phyloP scores from a whole-genome alignment of 2,329 filamentous ascomycete genomes.

The Penicillium sp. region DNA sequence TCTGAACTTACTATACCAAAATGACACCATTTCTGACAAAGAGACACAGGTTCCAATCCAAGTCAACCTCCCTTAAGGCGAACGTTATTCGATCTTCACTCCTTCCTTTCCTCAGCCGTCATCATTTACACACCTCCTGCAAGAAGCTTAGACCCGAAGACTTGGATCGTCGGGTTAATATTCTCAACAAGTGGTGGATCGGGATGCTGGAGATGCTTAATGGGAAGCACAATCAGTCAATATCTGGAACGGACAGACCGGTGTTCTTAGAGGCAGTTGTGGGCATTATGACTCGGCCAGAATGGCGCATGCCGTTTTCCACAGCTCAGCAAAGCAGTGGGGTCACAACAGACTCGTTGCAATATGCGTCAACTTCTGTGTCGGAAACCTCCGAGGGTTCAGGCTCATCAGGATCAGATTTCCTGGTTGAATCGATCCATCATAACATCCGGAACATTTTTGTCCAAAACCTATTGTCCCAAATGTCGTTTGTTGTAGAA shows the following conservation, averaged over 20 bases:
- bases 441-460: constrained; percentile 90
- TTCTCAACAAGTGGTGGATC: constrained; percentile 90
- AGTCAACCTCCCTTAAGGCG: constrained; percentile 72
- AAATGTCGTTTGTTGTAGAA: constrained; percentile 84
- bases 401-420: constrained; percentile 59
- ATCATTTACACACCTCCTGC: constrained; percentile 68
- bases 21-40: constrained; percentile 9
- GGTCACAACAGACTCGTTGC: constrained; percentile 26
- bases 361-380: constrained; percentile 45
- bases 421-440: constrained; percentile 72
- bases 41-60: constrained; percentile 64
- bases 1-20: not conserved
- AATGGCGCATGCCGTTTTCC: constrained; percentile 75
- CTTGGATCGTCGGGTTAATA: constrained; percentile 73
- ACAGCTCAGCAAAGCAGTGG: constrained; percentile 54
- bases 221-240: constrained; percentile 70
- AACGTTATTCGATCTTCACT: constrained; percentile 71
- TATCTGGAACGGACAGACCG: constrained; percentile 81
- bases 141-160: constrained; percentile 71
- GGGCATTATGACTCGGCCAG: constrained; percentile 81
- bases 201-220: constrained; percentile 79
- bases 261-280: constrained; percentile 75
- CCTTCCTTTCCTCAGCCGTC: constrained; percentile 73
- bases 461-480: constrained; percentile 74
- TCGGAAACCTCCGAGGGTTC: constrained; percentile 61